A percentile compares a stretch with the other conserved stretches of the same genome.
phyloP scores from a whole-genome alignment of 345 rosid species.

The Brassica incana region DNA sequence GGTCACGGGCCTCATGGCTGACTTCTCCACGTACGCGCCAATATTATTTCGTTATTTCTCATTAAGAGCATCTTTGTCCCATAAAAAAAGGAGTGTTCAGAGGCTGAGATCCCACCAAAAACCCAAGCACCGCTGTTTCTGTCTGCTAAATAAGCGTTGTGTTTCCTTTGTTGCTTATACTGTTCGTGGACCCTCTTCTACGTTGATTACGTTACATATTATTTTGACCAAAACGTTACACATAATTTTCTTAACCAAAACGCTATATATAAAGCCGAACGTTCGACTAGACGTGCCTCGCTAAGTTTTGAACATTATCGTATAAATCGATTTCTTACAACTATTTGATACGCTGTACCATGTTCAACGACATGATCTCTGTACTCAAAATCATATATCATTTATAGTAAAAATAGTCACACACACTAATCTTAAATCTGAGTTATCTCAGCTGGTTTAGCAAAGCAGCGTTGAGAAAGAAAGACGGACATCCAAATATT shows the following conservation, averaged over 20 bases:
- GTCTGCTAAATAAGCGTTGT: no score
- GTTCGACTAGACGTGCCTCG: not conserved
- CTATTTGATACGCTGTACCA: not conserved
- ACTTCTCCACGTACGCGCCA: constrained; percentile 19
- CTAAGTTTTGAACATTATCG: not conserved
- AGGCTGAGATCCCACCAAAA: no score
- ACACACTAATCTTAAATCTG: constrained; percentile 5
- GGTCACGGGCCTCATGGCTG: constrained; percentile 4
- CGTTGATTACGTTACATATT: not conserved
- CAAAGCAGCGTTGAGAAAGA: constrained; percentile 2
- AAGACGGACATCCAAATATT: constrained; percentile 20
- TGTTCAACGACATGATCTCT: not conserved
- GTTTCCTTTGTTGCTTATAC: no score
- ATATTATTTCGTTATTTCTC: not conserved
- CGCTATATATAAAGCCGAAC: not conserved
- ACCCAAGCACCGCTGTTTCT: no score
- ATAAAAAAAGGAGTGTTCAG: no score
- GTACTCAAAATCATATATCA: not conserved
- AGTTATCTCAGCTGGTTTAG: not conserved
- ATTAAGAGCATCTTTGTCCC: not conserved
- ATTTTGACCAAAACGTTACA: not conserved
- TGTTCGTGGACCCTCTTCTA: not conserved
- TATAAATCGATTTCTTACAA: not conserved
- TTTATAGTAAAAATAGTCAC: not conserved
- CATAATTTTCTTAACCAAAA: not conserved